Evolutionary conservation across 805 yeast species (phyloP), one percentile per base, ranked within the genome.

Genomic region (Cyberlindnera xylosilytica): DNA sequence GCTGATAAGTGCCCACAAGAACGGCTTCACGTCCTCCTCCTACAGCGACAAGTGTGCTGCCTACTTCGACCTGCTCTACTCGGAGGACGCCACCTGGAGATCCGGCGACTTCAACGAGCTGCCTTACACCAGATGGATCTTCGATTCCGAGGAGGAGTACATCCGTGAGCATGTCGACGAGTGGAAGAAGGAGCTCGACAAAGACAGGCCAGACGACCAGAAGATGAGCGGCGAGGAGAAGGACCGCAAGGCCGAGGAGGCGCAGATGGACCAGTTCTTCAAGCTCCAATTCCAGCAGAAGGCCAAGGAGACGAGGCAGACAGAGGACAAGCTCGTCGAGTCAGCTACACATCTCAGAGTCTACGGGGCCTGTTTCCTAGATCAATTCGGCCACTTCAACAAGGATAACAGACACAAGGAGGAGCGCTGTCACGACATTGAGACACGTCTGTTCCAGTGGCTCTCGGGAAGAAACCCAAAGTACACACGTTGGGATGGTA

Each of bases 401-500:
- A 13, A 29, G 4, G 36, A 44, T 9, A 9, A 23, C 10, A 17
- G 29, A 10, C 13, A 29, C 10, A 45, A 42, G 17, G 47, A 49
- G 9, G 11, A 31, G 12, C 46, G 44, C 18, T 67, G 70, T 48
- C 45, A 50, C 22, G 65, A 61, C 30, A 51, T 68, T 7, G 73
- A 70, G 48, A 44, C 53, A 11, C 54, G 70, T 49, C 47, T 68
- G 18, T 69, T 66, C 49, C 68, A 63, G 19, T 68, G 72, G 73
- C 49, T 68, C 40, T 54, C 69, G 10, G 53, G 59, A 41, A 52
- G 53, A 29, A 52, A 53, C n/a, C 73, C 74, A 0, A 45, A 55
- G 12, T 69, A 58, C 56, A 66, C 60, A 39, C 46, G 72, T 33
- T 69, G 69, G 69, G 63, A 65, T 29, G 73, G 72, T 6, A 56